These are phyloP conservation scores for Pestalotiopsis sp. DNA, from an alignment of 2,329 filamentous ascomycete genomes.

Conservation along the genomic window DNA sequence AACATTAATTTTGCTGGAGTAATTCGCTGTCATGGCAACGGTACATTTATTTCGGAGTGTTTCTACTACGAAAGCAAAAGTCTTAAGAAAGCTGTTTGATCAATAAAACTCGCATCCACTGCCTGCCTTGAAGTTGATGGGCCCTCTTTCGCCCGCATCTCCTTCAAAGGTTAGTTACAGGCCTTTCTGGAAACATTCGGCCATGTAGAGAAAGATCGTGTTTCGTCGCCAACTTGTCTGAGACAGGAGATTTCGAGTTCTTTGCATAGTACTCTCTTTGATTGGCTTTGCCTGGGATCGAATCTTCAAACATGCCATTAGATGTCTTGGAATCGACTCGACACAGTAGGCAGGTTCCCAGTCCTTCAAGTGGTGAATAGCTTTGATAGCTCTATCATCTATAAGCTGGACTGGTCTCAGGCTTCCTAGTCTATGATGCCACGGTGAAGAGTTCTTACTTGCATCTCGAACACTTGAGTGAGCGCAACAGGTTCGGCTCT, in stretches of 20 bases:
- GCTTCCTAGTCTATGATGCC: not conserved
- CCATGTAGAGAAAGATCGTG: not conserved
- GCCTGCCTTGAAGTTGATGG: too few relatives aligned
- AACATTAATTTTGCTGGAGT: too few relatives aligned
- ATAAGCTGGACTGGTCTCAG: conserved; percentile 1
- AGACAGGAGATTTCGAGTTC: not conserved
- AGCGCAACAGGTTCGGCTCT: not conserved
- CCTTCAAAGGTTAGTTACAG: not conserved
- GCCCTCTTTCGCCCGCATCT: too few relatives aligned
- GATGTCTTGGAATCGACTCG: conserved; percentile 13
- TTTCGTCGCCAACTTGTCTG: not conserved
- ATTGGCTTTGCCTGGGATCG: not conserved
- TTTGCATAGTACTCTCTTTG: not conserved
- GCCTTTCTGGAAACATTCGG: not conserved
- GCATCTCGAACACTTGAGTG: not conserved
- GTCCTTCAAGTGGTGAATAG: not conserved
- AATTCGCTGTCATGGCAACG: too few relatives aligned
- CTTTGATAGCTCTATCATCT: not conserved
- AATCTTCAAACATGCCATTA: not conserved
- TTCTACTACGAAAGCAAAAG: too few relatives aligned
- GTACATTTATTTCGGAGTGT: too few relatives aligned
- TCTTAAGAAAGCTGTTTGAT: too few relatives aligned
- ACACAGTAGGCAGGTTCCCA: not conserved
- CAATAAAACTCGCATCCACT: too few relatives aligned
- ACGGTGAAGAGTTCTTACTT: not conserved